Evolutionary conservation across 1,284 basidiomycete genomes (phyloP), one percentile per base, ranked within the genome.

Genomic region (Cryptococcus neoformans): DNA sequence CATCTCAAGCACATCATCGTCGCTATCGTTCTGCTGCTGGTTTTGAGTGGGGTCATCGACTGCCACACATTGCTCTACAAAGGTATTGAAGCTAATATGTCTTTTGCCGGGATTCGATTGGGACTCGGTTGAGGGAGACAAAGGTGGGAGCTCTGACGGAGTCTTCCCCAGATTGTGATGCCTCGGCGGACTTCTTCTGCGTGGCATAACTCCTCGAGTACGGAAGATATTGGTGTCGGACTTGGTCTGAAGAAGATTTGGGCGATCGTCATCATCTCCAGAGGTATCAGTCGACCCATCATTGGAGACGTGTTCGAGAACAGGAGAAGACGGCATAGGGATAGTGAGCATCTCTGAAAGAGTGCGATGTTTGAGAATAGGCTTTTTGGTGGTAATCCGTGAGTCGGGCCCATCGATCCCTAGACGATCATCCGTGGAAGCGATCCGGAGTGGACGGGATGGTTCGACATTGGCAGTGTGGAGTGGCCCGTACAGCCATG

Each of bases 1-100:
- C 78, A 88, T 87, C 73, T 88, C 86, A 49, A 90, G 81, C 49
- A 85, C 79, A 56, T 84, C 85, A 55, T 80, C 79, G 44, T 80
- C 76, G n/a, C 82, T 83, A 47, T 81, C 79, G 46, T 28, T 47
- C 40, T 77, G 78, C 37, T 58, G 47, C 9, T 63, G 62, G 45
- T 69, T 66, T 17, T 75, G 69, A 42, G 54, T 44, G 44, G 74
- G 76, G 49, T 80, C 77, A 57, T 84, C 82, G 69, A 99, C 88
- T n/a, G 95, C 90, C 62, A 99, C 95, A 73, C 87, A 93, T 76
- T 98, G 96, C 77, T 98, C 92, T 41, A 99, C 95, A 70, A 94
- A 95, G 1, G 93, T 95, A 78, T 98, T 98, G 83, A 99, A 99
- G 67, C 85, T 89, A 79, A 99, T 99, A 75, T 98, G 95, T 61